Evolutionary conservation across 306 rosid species (phyloP), one percentile per base, ranked within the genome.

Genomic region (Fragaria iinumae): DNA sequence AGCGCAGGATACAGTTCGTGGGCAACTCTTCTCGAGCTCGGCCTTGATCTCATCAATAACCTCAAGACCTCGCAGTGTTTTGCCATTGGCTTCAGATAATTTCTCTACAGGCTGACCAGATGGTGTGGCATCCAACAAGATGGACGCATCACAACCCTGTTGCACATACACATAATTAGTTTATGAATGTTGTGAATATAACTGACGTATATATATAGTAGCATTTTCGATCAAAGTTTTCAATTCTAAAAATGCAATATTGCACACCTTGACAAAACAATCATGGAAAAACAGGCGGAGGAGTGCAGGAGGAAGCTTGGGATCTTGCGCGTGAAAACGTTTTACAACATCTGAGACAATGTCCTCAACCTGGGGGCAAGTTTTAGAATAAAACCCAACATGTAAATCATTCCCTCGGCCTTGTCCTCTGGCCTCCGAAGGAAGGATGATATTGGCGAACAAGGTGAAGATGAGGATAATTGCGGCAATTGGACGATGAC

Each of bases 61-160:
- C 7, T 91, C 89, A 0, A 81, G 11, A 0, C 93, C 98, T 66
- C 76, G 78, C 11, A 93, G 72, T 36, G 73, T 80, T 1, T 14
- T 7, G 3, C 86, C 87, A 44, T 87, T 91, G 25, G 76, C 77
- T 11, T 49, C 20, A 11, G 97, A 76, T 18, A 11, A 10, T 75
- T 88, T 93, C 82, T 93, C 97, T 12, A 91, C 90, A 0, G 18
- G 5, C 3, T 84, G 87, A 0, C 83, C 82, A 0, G 65, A 6
- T 11, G 68, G 80, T 3, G 85, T 27, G 8, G 43, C 47, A 74
- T 91, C 98, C 76, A 93, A 74, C 85, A 93, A 77, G 60, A 91
- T 10, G 4, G 98, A 93, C 6, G 89, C 91, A 81, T 91, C 98
- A 36, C 98, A 93, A 3, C 95, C 97, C 98, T 91, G 82, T 53